These are phyloP conservation scores for Xylaria arbuscula DNA, from an alignment of 2,329 filamentous ascomycete species.

Conservation along the genomic window DNA sequence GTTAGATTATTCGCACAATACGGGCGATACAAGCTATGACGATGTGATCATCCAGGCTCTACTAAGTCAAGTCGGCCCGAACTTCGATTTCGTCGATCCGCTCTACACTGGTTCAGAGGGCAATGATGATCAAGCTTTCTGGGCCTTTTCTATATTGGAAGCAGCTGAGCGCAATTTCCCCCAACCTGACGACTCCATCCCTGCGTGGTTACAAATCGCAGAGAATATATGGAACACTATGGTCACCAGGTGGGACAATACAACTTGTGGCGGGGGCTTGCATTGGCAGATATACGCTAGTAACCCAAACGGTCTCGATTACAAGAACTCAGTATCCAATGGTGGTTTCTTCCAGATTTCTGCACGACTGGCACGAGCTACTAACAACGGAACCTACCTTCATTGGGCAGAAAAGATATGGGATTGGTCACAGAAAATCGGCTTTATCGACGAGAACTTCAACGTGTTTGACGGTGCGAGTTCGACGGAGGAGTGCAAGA, in stretches of 20 bases:
- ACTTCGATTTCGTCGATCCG: slow-evolving; percentile 69
- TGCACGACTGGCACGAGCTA: slow-evolving; percentile 77
- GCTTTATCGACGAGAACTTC: slow-evolving; percentile 66
- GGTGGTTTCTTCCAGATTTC: slow-evolving; percentile 86
- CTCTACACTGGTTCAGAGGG: slow-evolving; percentile 70
- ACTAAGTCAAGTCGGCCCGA: slow-evolving; percentile 66
- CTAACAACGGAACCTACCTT: slow-evolving; percentile 72
- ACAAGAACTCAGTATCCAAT: slow-evolving; percentile 86
- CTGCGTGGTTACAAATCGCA: slow-evolving; percentile 74
- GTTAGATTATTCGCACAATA: slow-evolving; percentile 76
- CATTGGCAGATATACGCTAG: slow-evolving; percentile 83
- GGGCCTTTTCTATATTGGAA: slow-evolving; percentile 74
- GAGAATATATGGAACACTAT: slow-evolving; percentile 80
- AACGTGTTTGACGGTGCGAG: slow-evolving; percentile 73
- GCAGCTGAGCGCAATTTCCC: slow-evolving; percentile 77
- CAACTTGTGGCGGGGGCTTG: slow-evolving; percentile 76
- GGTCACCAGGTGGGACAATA: slow-evolving; percentile 74
- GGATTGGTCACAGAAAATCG: slow-evolving; percentile 70
- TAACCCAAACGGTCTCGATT: slow-evolving; percentile 79
- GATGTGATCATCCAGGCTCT: slow-evolving; percentile 68
- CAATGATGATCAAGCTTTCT: slow-evolving; percentile 81
- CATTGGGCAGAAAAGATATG: slow-evolving; percentile 76
- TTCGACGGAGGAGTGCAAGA: slow-evolving; percentile 63
- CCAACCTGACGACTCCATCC: slow-evolving; percentile 65
- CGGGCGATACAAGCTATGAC: slow-evolving; percentile 71